Conservation (phyloP, 768 basidiomycete species). For the Leccinum subgranulosum region DNA sequence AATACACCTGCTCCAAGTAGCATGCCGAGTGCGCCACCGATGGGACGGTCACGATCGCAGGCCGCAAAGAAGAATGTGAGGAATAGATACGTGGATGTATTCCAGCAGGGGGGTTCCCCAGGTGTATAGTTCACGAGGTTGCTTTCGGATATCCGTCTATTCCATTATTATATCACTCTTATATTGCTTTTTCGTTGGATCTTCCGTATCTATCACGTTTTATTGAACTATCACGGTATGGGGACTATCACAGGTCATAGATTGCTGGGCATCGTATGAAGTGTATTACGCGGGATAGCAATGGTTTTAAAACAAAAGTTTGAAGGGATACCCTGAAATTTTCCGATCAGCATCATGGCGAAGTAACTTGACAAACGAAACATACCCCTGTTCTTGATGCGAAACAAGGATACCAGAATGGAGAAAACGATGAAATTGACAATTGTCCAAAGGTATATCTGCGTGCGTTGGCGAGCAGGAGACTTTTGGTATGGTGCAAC, state of each 20-base stretch:
- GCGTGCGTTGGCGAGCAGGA: conserved; percentile 72
- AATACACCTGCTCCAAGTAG: conserved; percentile 26
- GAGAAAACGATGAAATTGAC: conserved; percentile 85
- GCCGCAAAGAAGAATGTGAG: conserved; percentile 72
- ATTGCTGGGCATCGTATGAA: not conserved
- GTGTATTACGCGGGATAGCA: not conserved
- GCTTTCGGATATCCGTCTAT: conserved; percentile 3
- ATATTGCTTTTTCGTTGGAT: conserved; percentile 17
- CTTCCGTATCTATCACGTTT: conserved; percentile 21
- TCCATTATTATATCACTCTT: conserved; percentile 18
- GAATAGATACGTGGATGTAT: conserved; percentile 88
- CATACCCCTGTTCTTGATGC: conserved; percentile 86
- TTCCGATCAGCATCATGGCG: not conserved
- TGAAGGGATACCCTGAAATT: conserved; percentile 73
- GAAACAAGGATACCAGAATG: conserved; percentile 81
- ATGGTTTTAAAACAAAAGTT: conserved; percentile 56
- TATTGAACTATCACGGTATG: conserved; percentile 8
- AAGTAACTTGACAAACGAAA: not conserved
- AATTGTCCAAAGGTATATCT: conserved; percentile 85
- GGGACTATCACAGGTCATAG: not conserved
- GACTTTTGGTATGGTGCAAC: conserved; percentile 77
- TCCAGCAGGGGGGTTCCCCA: conserved; percentile 50
- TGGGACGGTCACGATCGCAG: conserved; percentile 50
- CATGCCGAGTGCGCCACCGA: conserved; percentile 34
- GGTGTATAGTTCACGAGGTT: conserved; percentile 10